phyloP scores from a whole-genome alignment of 1,284 basidiomycete species.

The Leucocoprinus gongylophorus region DNA sequence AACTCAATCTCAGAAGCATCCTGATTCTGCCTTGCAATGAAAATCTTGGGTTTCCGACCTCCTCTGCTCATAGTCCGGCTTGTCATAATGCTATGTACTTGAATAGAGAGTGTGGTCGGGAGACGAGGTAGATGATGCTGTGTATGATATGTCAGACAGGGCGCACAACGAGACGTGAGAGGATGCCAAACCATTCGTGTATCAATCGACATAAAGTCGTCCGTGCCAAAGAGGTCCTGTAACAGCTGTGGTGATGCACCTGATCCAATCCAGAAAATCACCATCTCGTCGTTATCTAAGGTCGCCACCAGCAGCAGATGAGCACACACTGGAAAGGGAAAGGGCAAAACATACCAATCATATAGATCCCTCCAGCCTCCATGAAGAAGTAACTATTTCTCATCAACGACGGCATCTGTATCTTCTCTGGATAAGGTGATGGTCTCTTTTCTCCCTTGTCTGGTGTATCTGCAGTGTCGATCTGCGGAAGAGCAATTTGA shows the following conservation, averaged over 20 bases:
- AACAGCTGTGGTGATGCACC: conserved; percentile 80
- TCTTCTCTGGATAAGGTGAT: conserved; percentile 33
- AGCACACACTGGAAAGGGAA: neutral
- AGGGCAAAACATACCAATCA: conserved; percentile 55
- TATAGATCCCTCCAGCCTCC: conserved; percentile 87
- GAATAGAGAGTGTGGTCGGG: conserved; percentile 72
- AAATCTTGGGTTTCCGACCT: conserved; percentile 52
- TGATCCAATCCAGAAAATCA: conserved; percentile 88
- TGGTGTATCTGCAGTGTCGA: conserved; percentile 12
- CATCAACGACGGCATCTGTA: conserved; percentile 77
- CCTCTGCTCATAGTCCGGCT: conserved; percentile 61
- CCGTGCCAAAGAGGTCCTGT: conserved; percentile 81
- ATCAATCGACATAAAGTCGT: conserved; percentile 71
- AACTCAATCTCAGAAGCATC: conserved; percentile 95
- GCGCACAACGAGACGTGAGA: conserved; percentile 4
- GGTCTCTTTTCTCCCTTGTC: conserved; percentile 23
- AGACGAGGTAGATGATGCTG: conserved; percentile 72
- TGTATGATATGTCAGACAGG: neutral
- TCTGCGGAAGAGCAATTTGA: conserved; percentile 62
- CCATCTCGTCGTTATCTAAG: conserved; percentile 85
- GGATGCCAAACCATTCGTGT: conserved; percentile 55
- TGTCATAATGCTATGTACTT: conserved; percentile 80
- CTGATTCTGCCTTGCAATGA: conserved; percentile 86
- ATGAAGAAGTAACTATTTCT: conserved; percentile 82
- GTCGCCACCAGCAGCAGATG: conserved; percentile 11